Base-by-base conservation (phyloP, 2,329 filamentous ascomycete species). In the Beauveria pseudobassiana region DNA sequence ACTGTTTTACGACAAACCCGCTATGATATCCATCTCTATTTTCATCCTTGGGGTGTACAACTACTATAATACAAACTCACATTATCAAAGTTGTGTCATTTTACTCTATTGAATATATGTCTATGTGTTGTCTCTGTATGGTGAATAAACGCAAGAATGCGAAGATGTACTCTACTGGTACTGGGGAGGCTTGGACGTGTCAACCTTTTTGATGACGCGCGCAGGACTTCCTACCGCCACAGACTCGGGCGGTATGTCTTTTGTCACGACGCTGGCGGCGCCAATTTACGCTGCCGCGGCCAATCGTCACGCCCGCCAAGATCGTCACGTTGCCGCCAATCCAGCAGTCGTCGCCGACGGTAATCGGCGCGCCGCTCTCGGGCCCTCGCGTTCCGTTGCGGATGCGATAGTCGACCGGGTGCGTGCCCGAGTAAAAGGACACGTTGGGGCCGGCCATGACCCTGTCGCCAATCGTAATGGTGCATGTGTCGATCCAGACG, bases 261-360 rank as follows among this genome's bases (percentile, higher is more conserved):
- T 95, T 2, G 90, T 95, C 26, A 96, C 91, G 4, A 96, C 89
- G 70, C 87, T 91, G 1, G 88, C 90, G 1, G 92, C 91, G 1
- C 90, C 92, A 63, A 96, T 81, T 81, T 0, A 87, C 89, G 5
- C 78, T 80, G 0, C 91, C 91, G 60, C 82, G 80, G 0, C 92
- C 91, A 65, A 96, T 88, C 1, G 82, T 93, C 26, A 96, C 86
- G 0, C 91, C 91, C 0, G 90, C 86, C 49, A 93, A 76, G 20
- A 96, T 83, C 24, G 80, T 84, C 5, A 85, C 86, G 69, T 87
- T 87, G 0, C 89, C 89, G 1, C 87, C 89, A 34, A 93, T 74
- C 90, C 90, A 91, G 74, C 89, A 90, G 75, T 96, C 91, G 65
- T 91, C 87, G 0, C 87, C 90, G 59, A 96, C 85, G 40, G 78